Percentiles rank a stretch among this genome's conserved stretches.
Evolutionary conservation across 2,329 filamentous ascomycete genomes (phyloP).

Genomic region (Aspergillus fischeri): DNA sequence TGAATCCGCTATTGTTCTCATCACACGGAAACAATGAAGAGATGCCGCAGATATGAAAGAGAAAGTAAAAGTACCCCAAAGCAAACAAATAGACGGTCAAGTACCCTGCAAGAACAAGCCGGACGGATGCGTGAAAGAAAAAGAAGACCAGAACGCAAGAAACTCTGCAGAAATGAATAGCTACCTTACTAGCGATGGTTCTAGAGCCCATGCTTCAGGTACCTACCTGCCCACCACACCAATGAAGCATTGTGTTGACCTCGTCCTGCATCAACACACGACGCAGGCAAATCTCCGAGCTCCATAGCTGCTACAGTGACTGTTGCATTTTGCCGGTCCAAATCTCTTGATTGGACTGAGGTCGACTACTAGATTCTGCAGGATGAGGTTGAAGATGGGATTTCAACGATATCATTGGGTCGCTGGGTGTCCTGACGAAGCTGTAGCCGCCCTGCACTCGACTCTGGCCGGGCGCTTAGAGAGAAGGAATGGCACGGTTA

Average conservation of each 20-base stretch:
- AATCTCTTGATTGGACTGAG: constrained; percentile 9
- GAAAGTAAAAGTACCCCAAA: neutral
- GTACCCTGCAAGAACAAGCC: neutral
- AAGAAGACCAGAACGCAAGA: neutral
- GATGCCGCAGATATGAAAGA: neutral
- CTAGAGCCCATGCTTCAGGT: neutral
- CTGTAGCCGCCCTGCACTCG: constrained; percentile 13
- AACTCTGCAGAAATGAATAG: neutral
- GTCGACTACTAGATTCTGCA: constrained; percentile 8
- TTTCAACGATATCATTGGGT: constrained; percentile 12
- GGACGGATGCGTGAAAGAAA: neutral
- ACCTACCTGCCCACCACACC: neutral
- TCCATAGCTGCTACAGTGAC: constrained; percentile 4
- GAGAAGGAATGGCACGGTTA: neutral
- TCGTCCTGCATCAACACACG: constrained; percentile 9
- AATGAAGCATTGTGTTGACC: neutral
- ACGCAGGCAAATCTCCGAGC: constrained; percentile 9
- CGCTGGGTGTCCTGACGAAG: neutral
- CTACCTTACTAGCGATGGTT: neutral
- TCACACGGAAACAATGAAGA: neutral
- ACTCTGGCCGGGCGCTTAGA: neutral
- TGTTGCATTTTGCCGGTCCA: constrained; percentile 1
- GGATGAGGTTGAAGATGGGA: constrained; percentile 1
- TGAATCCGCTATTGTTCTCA: neutral
- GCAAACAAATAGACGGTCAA: neutral